phyloP scores from a whole-genome alignment of 1,139 yeast species.

The Hyphopichia khmerensis region DNA sequence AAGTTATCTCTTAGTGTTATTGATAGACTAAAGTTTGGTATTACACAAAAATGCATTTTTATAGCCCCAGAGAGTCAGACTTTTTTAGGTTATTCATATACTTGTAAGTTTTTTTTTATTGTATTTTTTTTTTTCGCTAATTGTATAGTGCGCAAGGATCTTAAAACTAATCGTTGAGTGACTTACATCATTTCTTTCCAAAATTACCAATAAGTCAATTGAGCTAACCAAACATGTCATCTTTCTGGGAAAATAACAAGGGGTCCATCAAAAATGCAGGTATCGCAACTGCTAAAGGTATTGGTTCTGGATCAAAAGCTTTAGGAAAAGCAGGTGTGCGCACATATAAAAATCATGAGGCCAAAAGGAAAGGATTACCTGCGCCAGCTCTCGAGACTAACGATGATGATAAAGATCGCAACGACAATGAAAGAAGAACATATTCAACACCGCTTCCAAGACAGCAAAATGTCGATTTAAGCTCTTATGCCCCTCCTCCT shows the following conservation, averaged over 20 bases:
- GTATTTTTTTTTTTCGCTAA: too few species aligned
- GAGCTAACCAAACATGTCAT: conserved; percentile 7
- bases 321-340: conserved; percentile 49
- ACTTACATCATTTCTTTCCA: not conserved
- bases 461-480: conserved; percentile 11
- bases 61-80: not conserved
- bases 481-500: conserved; percentile 40
- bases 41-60: not conserved
- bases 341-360: conserved; percentile 45
- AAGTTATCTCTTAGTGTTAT: conserved; percentile 62
- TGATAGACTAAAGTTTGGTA: conserved; percentile 14
- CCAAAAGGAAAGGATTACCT: conserved; percentile 21
- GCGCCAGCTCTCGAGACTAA: conserved; percentile 3
- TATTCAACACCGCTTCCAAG: not conserved
- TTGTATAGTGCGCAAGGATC: not conserved
- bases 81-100: too few species aligned
- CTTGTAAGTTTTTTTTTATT: not conserved
- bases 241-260: conserved; percentile 57
- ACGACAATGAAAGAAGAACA: not conserved
- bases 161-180: not conserved
- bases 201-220: too few species aligned
- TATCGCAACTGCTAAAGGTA: conserved; percentile 44
- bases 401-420: not conserved
- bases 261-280: conserved; percentile 50
- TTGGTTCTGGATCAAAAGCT: conserved; percentile 50